Conservation (phyloP, 1,284 basidiomycete species). For the Sphaerobolus stellatus region DNA sequence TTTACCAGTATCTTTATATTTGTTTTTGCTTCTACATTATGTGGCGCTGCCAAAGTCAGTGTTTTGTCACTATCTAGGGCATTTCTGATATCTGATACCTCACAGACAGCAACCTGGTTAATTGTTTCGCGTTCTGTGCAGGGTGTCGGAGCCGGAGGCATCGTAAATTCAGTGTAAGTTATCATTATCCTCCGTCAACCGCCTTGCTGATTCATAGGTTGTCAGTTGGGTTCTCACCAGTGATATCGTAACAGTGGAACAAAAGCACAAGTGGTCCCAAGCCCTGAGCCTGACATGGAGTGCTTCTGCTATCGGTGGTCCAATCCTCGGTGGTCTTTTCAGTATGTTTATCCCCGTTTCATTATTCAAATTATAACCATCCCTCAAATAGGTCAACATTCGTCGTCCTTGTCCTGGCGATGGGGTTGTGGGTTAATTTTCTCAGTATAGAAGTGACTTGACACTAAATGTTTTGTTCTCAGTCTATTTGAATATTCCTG, state of each 20-base stretch:
- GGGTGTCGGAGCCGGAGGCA: constrained; percentile 76
- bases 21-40: constrained; percentile 67
- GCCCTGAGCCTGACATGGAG: constrained; percentile 80
- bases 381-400: constrained; percentile 19
- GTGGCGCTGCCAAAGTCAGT: constrained; percentile 64
- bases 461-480: constrained; percentile 10
- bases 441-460: background rate
- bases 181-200: background rate
- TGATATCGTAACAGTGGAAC: constrained; percentile 67
- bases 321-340: constrained; percentile 73
- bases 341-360: constrained; percentile 45
- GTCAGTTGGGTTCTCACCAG: constrained; percentile 70
- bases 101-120: constrained; percentile 59
- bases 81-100: constrained; percentile 3
- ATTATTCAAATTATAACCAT: constrained; percentile 16
- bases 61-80: constrained; percentile 2
- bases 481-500: constrained; percentile 82
- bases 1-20: constrained; percentile 70
- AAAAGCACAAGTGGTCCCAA: constrained; percentile 77
- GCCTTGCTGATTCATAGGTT: background rate
- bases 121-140: constrained; percentile 58
- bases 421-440: constrained; percentile 67
- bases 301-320: constrained; percentile 73
- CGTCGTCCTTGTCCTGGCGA: constrained; percentile 57
- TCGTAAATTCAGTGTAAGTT: constrained; percentile 62